Conservation (phyloP, 305 asterid species). For the Ajuga reptans region DNA sequence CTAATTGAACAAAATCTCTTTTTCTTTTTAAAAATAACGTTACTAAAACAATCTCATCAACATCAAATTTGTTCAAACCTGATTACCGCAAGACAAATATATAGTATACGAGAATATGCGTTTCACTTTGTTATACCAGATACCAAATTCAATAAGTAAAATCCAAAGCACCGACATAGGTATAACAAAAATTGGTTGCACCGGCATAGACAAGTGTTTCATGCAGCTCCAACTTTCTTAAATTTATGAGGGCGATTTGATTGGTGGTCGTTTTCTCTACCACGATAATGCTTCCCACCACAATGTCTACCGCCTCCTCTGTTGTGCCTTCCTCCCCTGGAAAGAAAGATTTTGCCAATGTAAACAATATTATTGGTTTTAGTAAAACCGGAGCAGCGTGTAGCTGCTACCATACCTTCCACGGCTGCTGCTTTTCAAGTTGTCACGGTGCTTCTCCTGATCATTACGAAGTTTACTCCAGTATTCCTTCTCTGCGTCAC, state of each 20-base stretch:
- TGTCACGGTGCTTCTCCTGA: constrained; percentile 57
- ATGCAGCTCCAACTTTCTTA: constrained; percentile 52
- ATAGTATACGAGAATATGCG: no score
- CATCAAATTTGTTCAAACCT: not conserved
- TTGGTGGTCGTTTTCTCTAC: constrained; percentile 44
- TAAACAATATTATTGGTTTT: not conserved
- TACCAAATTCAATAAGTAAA: not conserved
- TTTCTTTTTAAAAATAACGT: no score
- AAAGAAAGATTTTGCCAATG: not conserved
- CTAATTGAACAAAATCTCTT: no score
- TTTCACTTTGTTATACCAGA: no score
- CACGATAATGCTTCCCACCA: constrained; percentile 65
- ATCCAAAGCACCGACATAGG: no score
- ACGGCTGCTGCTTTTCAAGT: constrained; percentile 46
- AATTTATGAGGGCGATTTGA: constrained; percentile 50
- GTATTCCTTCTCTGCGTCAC: constrained; percentile 91
- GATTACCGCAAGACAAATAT: no score
- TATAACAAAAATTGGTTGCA: no score
- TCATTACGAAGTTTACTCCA: constrained; percentile 59
- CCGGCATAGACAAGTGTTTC: constrained; percentile 7
- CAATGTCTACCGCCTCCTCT: constrained; percentile 59
- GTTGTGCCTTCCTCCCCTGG: constrained; percentile 71
- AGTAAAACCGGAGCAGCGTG: no score
- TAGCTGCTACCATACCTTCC: constrained; percentile 50
- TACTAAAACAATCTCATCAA: not conserved